Conservation (phyloP, 2,329 filamentous ascomycete genomes). For the Pseudogymnoascus destructans region DNA sequence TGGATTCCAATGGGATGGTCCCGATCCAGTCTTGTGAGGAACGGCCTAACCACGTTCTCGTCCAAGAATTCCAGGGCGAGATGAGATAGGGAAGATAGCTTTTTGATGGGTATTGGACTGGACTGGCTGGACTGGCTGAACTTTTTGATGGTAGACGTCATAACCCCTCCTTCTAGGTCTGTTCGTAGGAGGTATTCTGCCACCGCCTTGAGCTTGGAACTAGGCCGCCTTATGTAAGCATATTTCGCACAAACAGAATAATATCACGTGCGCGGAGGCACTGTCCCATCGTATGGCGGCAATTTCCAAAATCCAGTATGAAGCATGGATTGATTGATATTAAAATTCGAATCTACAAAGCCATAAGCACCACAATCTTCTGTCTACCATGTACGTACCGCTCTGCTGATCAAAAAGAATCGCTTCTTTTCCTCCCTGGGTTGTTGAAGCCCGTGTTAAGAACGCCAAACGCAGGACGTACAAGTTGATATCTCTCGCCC, state of each 20-base stretch:
- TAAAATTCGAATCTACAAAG: constrained; percentile 4
- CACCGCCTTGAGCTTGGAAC: neutral
- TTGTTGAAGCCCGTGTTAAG: constrained; percentile 9
- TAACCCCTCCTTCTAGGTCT: neutral
- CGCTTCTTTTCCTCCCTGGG: constrained; percentile 7
- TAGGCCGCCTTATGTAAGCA: neutral
- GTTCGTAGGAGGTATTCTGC: neutral
- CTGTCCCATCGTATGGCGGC: neutral
- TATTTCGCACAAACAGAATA: neutral
- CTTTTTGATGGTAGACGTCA: constrained; percentile 1
- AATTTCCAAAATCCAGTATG: neutral
- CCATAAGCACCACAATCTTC: constrained; percentile 3
- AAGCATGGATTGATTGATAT: neutral
- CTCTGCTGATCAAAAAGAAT: neutral
- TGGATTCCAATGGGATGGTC: constrained; percentile 1
- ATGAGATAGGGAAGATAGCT: neutral
- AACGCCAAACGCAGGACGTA: constrained; percentile 8
- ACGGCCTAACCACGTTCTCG: neutral
- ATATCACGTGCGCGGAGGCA: neutral
- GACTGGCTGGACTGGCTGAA: neutral
- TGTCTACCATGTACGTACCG: constrained; percentile 3
- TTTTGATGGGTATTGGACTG: neutral
- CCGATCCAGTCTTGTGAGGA: constrained; percentile 2
- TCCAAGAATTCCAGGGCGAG: constrained; percentile 1
- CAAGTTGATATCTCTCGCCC: constrained; percentile 8